Conservation (phyloP, 331 rosid genomes). For the Rhamnella rubrinervis region DNA sequence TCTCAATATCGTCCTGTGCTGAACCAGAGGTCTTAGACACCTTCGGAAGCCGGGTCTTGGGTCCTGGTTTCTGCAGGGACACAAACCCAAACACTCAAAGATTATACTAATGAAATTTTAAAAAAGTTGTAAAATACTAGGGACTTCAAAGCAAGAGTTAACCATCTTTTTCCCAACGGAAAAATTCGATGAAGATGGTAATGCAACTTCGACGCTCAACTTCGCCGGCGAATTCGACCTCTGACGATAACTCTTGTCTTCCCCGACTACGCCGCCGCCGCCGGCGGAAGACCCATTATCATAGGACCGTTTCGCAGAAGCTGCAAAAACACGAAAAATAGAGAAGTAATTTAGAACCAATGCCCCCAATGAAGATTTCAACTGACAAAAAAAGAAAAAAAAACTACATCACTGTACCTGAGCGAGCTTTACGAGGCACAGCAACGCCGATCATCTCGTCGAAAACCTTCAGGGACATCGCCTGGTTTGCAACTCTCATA, state of each 20-base stretch:
- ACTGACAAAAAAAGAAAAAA: neutral
- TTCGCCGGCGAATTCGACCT: constrained; percentile 26
- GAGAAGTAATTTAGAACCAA: neutral
- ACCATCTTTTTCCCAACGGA: constrained; percentile 53
- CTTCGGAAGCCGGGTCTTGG: constrained; percentile 28
- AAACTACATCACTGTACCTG: constrained; percentile 37
- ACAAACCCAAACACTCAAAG: too few relatives aligned
- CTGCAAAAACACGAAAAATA: constrained; percentile 34
- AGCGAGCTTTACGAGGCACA: constrained; percentile 82
- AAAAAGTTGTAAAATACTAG: too few relatives aligned
- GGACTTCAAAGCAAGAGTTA: neutral
- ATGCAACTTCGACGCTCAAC: constrained; percentile 28
- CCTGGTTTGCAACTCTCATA: constrained; percentile 25
- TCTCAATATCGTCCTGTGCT: constrained; percentile 48
- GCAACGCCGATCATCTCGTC: constrained; percentile 53
- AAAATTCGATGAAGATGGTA: constrained; percentile 35
- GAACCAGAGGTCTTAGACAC: constrained; percentile 30
- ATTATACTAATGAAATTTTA: too few relatives aligned
- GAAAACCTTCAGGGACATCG: constrained; percentile 28
- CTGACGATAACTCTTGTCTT: constrained; percentile 24
- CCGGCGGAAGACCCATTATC: constrained; percentile 41
- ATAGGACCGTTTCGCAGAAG: constrained; percentile 52
- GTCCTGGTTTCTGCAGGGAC: constrained; percentile 44
- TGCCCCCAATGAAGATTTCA: neutral
- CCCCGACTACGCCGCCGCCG: constrained; percentile 37